A percentile compares a stretch with the other conserved stretches of the same genome.
These are phyloP conservation scores for Dothidotthia symphoricarpi DNA, from an alignment of 2,329 filamentous ascomycete species.

Conservation along the genomic window DNA sequence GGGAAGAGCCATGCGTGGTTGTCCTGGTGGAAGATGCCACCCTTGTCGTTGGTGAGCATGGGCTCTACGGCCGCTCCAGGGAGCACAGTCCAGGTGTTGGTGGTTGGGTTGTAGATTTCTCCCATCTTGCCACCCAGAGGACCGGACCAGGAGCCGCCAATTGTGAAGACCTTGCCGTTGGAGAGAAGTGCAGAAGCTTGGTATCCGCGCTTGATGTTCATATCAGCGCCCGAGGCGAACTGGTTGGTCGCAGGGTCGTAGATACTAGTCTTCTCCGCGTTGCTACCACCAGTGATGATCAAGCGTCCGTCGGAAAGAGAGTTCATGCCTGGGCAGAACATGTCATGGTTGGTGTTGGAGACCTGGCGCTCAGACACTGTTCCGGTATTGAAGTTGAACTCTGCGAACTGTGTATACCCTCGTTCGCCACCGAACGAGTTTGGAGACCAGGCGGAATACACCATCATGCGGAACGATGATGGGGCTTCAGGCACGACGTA, in stretches of 20 bases:
- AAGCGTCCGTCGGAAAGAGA: slow-evolving; percentile 15
- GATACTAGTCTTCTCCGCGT: slow-evolving; percentile 18
- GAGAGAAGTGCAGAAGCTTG: slow-evolving; percentile 16
- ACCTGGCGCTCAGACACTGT: slow-evolving; percentile 15
- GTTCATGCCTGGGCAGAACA: slow-evolving; percentile 25
- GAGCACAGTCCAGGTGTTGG: slow-evolving; percentile 15
- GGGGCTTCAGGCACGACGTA: slow-evolving; percentile 22
- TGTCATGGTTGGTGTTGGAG: slow-evolving; percentile 20
- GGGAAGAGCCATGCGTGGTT: slow-evolving; percentile 24
- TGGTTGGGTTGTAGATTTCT: slow-evolving; percentile 15
- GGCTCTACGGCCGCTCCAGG: slow-evolving; percentile 17
- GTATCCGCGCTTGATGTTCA: slow-evolving; percentile 18
- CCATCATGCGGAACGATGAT: slow-evolving; percentile 15
- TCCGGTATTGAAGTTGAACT: slow-evolving; percentile 15
- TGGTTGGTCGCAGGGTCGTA: slow-evolving; percentile 15
- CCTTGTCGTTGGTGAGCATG: slow-evolving; percentile 18
- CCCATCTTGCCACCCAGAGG: slow-evolving; percentile 13
- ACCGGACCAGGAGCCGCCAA: slow-evolving; percentile 20
- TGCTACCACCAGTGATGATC: slow-evolving; percentile 19
- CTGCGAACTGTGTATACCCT: slow-evolving; percentile 22
- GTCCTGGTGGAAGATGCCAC: slow-evolving; percentile 15
- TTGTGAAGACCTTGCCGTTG: slow-evolving; percentile 20
- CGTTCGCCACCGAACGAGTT: slow-evolving; percentile 13
- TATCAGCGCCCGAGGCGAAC: slow-evolving; percentile 14
- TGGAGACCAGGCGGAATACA: slow-evolving; percentile 16